These are phyloP conservation scores for Gelatoporia subvermispora DNA, from an alignment of 768 basidiomycete species.

Conservation along the genomic window DNA sequence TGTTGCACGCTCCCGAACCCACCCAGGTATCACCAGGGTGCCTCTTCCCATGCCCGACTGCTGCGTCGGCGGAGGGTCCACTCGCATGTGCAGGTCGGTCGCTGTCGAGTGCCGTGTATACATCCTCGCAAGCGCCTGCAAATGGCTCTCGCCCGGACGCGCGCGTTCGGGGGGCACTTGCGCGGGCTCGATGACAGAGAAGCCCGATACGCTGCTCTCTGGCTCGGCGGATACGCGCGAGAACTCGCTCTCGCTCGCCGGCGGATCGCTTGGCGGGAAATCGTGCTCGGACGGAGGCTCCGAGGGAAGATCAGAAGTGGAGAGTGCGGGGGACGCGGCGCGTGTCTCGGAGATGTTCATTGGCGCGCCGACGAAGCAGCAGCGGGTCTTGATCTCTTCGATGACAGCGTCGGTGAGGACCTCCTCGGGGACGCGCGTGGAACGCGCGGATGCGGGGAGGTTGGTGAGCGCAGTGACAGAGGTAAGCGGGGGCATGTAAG, in stretches of 20 bases:
- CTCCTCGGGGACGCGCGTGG: slow-evolving; percentile 69
- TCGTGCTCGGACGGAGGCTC: slow-evolving; percentile 41
- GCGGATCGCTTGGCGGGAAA: slow-evolving; percentile 44
- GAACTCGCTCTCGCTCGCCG: slow-evolving; percentile 67
- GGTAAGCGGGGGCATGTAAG: slow-evolving; percentile 77
- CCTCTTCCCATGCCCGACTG: slow-evolving; percentile 71
- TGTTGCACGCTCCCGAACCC: slow-evolving; percentile 88
- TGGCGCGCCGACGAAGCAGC: slow-evolving; percentile 77
- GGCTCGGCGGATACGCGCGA: slow-evolving; percentile 44
- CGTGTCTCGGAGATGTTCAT: slow-evolving; percentile 38
- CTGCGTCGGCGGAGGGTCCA: slow-evolving; percentile 61
- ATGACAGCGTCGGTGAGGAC: slow-evolving; percentile 76
- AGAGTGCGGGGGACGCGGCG: slow-evolving; percentile 21
- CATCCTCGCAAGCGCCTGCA: slow-evolving; percentile 64
- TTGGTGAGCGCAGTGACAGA: slow-evolving; percentile 62
- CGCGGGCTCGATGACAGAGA: slow-evolving; percentile 47
- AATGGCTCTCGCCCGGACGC: slow-evolving; percentile 41
- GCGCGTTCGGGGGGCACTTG: slow-evolving; percentile 24
- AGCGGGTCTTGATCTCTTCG: slow-evolving; percentile 87
- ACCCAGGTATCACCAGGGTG: slow-evolving; percentile 84
- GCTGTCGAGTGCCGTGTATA: slow-evolving; percentile 77
- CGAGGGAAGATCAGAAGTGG: slow-evolving; percentile 23
- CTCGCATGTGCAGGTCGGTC: slow-evolving; percentile 65
- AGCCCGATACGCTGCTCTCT: slow-evolving; percentile 52
- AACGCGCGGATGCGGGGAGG: slow-evolving; percentile 56